Base-by-base conservation (phyloP, 208 protist species). In the Porcisia hertigi region DNA sequence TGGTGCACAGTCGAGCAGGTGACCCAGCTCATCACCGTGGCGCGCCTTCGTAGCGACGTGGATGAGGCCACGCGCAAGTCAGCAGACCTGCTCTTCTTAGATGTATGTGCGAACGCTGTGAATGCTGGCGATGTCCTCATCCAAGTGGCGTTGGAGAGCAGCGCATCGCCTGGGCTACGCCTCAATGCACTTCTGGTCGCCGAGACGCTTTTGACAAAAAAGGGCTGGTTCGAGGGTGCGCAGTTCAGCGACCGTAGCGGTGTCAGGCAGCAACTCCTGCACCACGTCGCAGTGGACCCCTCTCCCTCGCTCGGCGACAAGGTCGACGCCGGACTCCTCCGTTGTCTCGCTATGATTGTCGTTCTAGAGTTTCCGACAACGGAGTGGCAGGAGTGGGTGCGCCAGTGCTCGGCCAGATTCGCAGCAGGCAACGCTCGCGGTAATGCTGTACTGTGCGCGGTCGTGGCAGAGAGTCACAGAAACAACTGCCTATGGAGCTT, bases 91-190 rank as follows among this genome's bases (percentile, higher is more conserved):
- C 60, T 66, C 3, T 75, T 94, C 52, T 73, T 89, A 5, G 73
- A 83, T 20, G 14, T 89, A 41, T 86, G 86, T 52, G 57, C 63
- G 1, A 63, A 60, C 20, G 75, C 86, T 14, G 74, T 89, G 23
- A 94, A 94, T 69, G 81, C 86, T 20, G 90, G 90, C 11, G 86
- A 94, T 75, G 74, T 81, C 0, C 73, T 94, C 41, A 58, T 86
- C 16, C 59, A 84, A 7, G 69, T 94, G 16, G 73, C 78, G 3
- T 63, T 80, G n/a, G 75, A 82, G 25, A 8, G 23, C 3, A 65
- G 73, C 12, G 30, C 57, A 5, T 53, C 79, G 41, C 70, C 73
- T 5, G 77, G 63, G 59, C 18, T 92, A 25, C 85, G 87, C 11
- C 72, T 92, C 16, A 88, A 85, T 53, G 85, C 85, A 23, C 71